phyloP scores from a whole-genome alignment of 2,329 filamentous ascomycete genomes.

The Exophiala sp. region DNA sequence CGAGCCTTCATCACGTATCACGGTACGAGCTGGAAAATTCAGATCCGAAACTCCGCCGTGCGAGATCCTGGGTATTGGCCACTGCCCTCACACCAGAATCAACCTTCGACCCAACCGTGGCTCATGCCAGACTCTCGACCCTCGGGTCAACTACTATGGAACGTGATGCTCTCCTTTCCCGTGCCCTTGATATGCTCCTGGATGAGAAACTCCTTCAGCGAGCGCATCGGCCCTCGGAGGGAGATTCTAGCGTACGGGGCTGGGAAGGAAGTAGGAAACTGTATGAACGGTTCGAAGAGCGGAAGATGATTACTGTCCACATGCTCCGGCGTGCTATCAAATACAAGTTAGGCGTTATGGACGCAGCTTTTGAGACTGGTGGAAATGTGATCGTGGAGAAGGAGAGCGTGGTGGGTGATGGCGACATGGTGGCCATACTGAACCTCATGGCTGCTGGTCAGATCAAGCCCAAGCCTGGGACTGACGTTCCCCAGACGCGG shows the following conservation, averaged over 20 bases:
- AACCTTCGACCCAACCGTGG: constrained; percentile 37
- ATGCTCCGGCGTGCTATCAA: constrained; percentile 38
- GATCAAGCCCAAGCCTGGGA: constrained; percentile 34
- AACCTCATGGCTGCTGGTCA: constrained; percentile 31
- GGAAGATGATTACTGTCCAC: constrained; percentile 36
- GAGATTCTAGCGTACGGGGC: constrained; percentile 4
- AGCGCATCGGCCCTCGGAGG: constrained; percentile 36
- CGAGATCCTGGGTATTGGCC: constrained; percentile 46
- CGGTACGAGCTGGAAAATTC: constrained; percentile 9
- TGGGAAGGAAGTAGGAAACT: constrained; percentile 28
- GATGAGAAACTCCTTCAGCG: constrained; percentile 21
- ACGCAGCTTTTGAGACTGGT: constrained; percentile 34
- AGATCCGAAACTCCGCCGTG: constrained; percentile 25
- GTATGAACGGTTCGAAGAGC: constrained; percentile 41
- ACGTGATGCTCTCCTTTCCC: constrained; percentile 33
- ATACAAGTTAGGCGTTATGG: constrained; percentile 42
- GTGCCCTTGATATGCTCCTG: constrained; percentile 39
- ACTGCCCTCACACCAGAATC: constrained; percentile 42
- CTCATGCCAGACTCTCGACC: constrained; percentile 30
- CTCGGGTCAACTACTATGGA: constrained; percentile 19
- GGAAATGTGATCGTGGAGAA: constrained; percentile 25
- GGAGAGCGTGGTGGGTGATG: constrained; percentile 30
- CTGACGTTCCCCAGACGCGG: constrained; percentile 39
- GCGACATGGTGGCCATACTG: constrained; percentile 29
- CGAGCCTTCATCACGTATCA: constrained; percentile 4